Evolutionary conservation across 106 monocot species (phyloP).

Genomic region (Alisma plantagoaquatica): DNA sequence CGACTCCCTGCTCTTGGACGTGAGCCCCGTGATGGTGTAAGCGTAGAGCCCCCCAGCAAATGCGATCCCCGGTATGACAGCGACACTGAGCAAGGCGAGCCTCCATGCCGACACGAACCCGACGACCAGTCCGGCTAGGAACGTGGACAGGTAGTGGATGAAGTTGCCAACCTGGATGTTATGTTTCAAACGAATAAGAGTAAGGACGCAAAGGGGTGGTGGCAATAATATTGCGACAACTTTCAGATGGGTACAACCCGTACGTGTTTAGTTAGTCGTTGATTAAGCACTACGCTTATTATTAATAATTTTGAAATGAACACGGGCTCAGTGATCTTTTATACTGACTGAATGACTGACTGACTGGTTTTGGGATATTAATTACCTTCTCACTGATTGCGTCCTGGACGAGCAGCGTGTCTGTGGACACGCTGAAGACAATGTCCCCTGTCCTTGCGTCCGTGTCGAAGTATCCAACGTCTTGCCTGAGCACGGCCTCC

Average conservation of each 20-base stretch:
- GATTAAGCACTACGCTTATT: too few species aligned
- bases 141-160: slow-evolving; percentile 92
- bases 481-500: slow-evolving; percentile 85
- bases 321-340: too few species aligned
- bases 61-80: slow-evolving; percentile 92
- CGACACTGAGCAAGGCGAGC: slow-evolving; percentile 88
- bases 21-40: slow-evolving; percentile 87
- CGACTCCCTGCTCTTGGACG: slow-evolving; percentile 91
- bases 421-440: slow-evolving; percentile 94
- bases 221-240: too few species aligned
- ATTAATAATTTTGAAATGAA: too few species aligned
- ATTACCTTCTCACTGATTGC: slow-evolving; percentile 98
- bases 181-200: too few species aligned
- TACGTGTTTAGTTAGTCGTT: too few species aligned
- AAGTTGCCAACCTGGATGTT: slow-evolving; percentile 99
- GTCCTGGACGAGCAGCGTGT: slow-evolving; percentile 95
- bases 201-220: not conserved
- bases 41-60: slow-evolving; percentile 96
- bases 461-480: slow-evolving; percentile 98
- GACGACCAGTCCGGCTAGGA: slow-evolving; percentile 89
- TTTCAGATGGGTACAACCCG: too few species aligned
- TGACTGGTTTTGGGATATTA: too few species aligned
- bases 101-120: slow-evolving; percentile 93
- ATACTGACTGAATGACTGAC: too few species aligned
- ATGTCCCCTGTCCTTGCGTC: slow-evolving; percentile 95